A percentile compares a stretch with the other conserved stretches of the same genome.
Conservation (phyloP, 2,329 filamentous ascomycete species). For the Venturia oleaginea region DNA sequence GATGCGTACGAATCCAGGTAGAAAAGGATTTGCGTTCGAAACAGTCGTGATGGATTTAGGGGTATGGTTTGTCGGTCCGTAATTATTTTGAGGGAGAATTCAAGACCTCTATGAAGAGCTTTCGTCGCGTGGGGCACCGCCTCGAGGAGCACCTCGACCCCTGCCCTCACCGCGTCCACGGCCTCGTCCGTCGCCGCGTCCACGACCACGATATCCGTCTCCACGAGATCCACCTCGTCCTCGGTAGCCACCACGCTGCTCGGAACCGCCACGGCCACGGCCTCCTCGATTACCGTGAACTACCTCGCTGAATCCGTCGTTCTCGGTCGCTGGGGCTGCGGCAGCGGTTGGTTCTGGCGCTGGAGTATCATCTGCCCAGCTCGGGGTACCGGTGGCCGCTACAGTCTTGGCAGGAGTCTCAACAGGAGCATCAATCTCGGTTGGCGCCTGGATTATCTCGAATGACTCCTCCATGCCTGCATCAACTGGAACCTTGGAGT, state of each 20-base stretch:
- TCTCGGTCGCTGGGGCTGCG: constrained; percentile 25
- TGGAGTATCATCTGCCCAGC: constrained; percentile 71
- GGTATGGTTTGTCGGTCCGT: neutral
- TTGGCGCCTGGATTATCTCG: constrained; percentile 63
- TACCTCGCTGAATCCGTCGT: constrained; percentile 67
- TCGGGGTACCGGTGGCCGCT: constrained; percentile 47
- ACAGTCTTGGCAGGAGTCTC: constrained; percentile 27
- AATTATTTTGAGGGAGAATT: neutral
- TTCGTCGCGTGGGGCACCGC: constrained; percentile 6
- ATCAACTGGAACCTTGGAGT: constrained; percentile 38
- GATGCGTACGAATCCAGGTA: neutral
- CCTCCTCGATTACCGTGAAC: constrained; percentile 29
- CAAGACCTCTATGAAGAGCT: neutral
- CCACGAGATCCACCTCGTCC: constrained; percentile 47
- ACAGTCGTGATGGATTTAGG: neutral
- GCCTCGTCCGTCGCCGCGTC: constrained; percentile 28
- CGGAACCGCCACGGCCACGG: constrained; percentile 40
- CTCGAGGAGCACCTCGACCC: constrained; percentile 24
- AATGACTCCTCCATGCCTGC: constrained; percentile 55
- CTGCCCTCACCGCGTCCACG: constrained; percentile 29
- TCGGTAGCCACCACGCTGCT: constrained; percentile 40
- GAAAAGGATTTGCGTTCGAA: neutral
- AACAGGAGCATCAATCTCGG: constrained; percentile 63
- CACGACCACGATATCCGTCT: constrained; percentile 26
- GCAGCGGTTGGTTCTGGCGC: constrained; percentile 18